Evolutionary conservation across 2,329 filamentous ascomycete genomes (phyloP), one percentile per base, ranked within the genome.

Genomic region (Dissoconium aciculare): DNA sequence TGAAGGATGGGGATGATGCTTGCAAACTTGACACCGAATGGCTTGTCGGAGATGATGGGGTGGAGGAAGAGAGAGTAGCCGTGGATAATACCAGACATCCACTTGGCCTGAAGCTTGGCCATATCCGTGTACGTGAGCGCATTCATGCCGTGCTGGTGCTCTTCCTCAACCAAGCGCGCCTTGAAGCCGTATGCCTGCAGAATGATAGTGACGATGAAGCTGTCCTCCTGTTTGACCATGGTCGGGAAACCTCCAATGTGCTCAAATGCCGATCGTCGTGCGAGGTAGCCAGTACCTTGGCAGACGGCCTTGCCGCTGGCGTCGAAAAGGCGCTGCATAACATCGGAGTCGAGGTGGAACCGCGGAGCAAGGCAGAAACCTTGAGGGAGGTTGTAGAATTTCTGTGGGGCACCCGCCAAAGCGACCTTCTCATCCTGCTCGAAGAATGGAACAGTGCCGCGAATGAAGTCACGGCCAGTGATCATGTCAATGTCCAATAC

Each of bases 71-170:
- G 31, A 9, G 31, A 34, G 31, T 39, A 39, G 6, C 33, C 37
- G 25, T 39, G 37, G 16, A 39, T 39, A 16, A 39, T 39, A 11
- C 37, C 37, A 10, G 37, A 36, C 37, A 39, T 39, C 37, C 37
- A 39, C 27, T 39, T 39, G 3, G 34, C 34, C 23, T 39, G 37
- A 2, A 39, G 27, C 25, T 39, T 39, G 11, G 37, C 37, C 37
- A 39, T 39, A n/a, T 39, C 37, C 11, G 37, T 39, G 23, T 36
- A 39, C 9, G 27, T 39, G 1, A 39, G 29, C 5, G 37, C 37
- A 17, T 39, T 39, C 25, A 39, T 26, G 17, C 37, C 37, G 21
- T 39, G 37, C 19, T 39, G 34, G 23, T 39, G 37, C 24, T 39
- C 37, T 24, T 39, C 37, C 19, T 39, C 37, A 3, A 39, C 16